A percentile compares a stretch with the other conserved stretches of the same genome.
These are phyloP conservation scores for Globisporangium cylindrosporum DNA, from an alignment of 352 stramenopile species.

Conservation along the genomic window DNA sequence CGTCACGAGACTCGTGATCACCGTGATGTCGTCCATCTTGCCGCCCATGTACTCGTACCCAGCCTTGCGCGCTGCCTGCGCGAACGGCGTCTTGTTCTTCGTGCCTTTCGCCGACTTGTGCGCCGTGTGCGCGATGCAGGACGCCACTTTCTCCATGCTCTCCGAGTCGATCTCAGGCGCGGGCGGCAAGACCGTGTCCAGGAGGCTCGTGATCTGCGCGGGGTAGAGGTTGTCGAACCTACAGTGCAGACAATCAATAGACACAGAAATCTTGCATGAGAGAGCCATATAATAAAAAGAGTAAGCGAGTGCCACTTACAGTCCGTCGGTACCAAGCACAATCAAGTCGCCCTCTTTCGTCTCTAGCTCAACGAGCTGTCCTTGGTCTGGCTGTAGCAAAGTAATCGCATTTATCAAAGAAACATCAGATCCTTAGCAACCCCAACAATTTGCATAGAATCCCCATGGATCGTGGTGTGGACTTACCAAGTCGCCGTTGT, in stretches of 20 bases:
- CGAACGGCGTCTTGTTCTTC: slow-evolving; percentile 77
- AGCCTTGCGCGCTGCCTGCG: slow-evolving; percentile 58
- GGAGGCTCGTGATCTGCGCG: slow-evolving; percentile 68
- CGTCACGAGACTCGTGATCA: slow-evolving; percentile 76
- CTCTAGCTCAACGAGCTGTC: slow-evolving; percentile 82
- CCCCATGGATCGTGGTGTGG: neutral
- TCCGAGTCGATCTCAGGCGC: slow-evolving; percentile 42
- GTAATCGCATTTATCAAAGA: neutral
- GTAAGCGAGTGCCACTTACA: slow-evolving; percentile 51
- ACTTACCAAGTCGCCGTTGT: slow-evolving; percentile 86
- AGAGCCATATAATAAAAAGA: neutral
- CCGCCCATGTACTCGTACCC: slow-evolving; percentile 81
- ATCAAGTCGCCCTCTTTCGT: slow-evolving; percentile 89
- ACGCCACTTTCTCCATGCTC: slow-evolving; percentile 78
- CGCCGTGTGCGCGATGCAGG: slow-evolving; percentile 74
- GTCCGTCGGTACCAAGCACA: slow-evolving; percentile 92
- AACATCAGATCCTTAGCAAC: neutral
- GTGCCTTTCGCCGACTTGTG: slow-evolving; percentile 75
- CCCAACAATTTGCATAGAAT: neutral
- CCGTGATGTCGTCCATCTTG: slow-evolving; percentile 92
- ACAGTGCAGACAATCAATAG: neutral
- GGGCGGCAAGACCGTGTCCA: slow-evolving; percentile 64
- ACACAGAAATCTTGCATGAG: neutral
- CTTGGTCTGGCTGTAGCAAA: slow-evolving; percentile 75
- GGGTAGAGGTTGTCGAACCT: slow-evolving; percentile 96